phyloP scores from a whole-genome alignment of 2,329 filamentous ascomycete genomes.

The Hypoxylon sp. region DNA sequence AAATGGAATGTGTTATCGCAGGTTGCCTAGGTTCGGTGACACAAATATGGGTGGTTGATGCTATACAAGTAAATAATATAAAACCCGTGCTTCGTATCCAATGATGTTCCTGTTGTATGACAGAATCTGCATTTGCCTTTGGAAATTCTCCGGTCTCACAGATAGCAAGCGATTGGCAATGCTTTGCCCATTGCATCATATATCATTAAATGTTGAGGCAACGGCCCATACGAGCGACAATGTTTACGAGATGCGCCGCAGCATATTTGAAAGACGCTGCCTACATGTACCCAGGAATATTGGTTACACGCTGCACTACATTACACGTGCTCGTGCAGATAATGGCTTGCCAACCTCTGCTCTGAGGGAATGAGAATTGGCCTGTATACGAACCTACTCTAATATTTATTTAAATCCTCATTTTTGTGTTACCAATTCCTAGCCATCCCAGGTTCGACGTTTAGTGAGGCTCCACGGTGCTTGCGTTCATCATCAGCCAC shows the following conservation, averaged over 20 bases:
- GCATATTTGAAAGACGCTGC: slow-evolving; percentile 17
- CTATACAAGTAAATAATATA: slow-evolving; percentile 30
- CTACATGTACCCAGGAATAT: slow-evolving; percentile 20
- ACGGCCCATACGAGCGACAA: slow-evolving; percentile 40
- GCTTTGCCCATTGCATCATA: slow-evolving; percentile 31
- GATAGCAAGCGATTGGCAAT: slow-evolving; percentile 39
- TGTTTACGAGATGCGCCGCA: slow-evolving; percentile 40
- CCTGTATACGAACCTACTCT: slow-evolving; percentile 27
- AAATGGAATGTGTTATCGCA: slow-evolving; percentile 1
- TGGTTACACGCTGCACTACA: slow-evolving; percentile 45
- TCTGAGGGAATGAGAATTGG: slow-evolving; percentile 28
- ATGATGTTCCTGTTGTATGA: slow-evolving; percentile 30
- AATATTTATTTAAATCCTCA: slow-evolving; percentile 33
- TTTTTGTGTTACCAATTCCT: slow-evolving; percentile 31
- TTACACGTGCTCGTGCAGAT: slow-evolving; percentile 36
- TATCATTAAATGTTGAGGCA: slow-evolving; percentile 37
- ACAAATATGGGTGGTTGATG: slow-evolving; percentile 18
- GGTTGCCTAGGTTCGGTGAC: slow-evolving; percentile 15
- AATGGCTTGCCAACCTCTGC: slow-evolving; percentile 29
- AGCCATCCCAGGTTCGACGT: slow-evolving; percentile 27
- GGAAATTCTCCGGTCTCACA: slow-evolving; percentile 40
- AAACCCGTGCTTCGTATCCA: slow-evolving; percentile 41
- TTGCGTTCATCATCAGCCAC: slow-evolving; percentile 39
- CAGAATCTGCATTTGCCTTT: slow-evolving; percentile 32
- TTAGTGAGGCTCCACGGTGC: slow-evolving; percentile 40